Conservation (phyloP, 176 grass and related monocot genomes). For the Otatea glauca region DNA sequence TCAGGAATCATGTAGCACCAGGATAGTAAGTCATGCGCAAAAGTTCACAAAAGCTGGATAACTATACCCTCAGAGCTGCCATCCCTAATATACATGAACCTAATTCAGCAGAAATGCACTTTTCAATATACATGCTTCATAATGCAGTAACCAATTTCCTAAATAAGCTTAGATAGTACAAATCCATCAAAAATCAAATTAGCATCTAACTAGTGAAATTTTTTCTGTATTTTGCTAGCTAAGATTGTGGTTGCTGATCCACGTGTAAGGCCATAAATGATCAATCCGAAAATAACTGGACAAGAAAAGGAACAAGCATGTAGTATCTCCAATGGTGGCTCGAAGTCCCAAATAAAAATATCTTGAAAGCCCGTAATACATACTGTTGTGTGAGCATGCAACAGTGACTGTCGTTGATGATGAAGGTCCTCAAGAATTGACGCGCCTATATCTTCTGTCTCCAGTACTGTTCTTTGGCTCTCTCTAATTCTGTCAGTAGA, state of each 20-base stretch:
- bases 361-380: constrained; percentile 32
- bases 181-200: neutral
- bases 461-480: constrained; percentile 72
- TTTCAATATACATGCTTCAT: constrained; percentile 1
- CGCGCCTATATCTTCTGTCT: constrained; percentile 80
- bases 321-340: neutral
- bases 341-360: neutral
- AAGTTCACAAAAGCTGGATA: neutral
- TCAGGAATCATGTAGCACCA: neutral
- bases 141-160: constrained; percentile 1
- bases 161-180: neutral
- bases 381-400: constrained; percentile 87
- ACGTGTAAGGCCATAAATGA: constrained; percentile 19
- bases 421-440: constrained; percentile 90
- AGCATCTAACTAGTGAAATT: neutral
- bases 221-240: constrained; percentile 9
- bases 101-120: neutral
- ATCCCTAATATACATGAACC: neutral
- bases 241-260: neutral
- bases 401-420: constrained; percentile 78
- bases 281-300: neutral
- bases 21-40: neutral
- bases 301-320: neutral
- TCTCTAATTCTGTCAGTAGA: constrained; percentile 79
- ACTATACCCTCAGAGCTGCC: neutral